These are phyloP conservation scores for Silybum marianum DNA, from an alignment of 129 eudicot genomes.

Conservation along the genomic window DNA sequence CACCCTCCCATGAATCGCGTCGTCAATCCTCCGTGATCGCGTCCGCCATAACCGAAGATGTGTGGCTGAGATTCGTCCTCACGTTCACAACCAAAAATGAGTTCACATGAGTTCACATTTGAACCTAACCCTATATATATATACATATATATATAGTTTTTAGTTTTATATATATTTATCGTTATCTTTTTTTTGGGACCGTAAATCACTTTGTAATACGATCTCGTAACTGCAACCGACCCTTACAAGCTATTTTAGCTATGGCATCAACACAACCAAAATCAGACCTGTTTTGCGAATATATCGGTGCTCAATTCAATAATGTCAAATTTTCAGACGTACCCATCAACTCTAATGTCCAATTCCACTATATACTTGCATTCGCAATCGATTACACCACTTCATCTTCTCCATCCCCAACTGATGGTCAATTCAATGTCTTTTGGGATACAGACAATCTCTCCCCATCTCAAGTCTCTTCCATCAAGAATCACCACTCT, in stretches of 20 bases:
- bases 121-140: too few relatives aligned
- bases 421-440: constrained; percentile 69
- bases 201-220: too few relatives aligned
- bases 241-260: constrained; percentile 34
- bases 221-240: too few relatives aligned
- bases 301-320: constrained; percentile 71
- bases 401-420: constrained; percentile 56
- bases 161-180: too few relatives aligned
- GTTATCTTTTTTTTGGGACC: too few relatives aligned
- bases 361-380: constrained; percentile 74
- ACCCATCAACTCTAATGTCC: constrained; percentile 59
- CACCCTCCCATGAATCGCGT: too few relatives aligned
- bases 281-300: constrained; percentile 64
- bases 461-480: constrained; percentile 49
- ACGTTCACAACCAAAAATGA: too few relatives aligned
- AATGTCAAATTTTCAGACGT: constrained; percentile 62
- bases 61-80: too few relatives aligned
- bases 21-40: too few relatives aligned
- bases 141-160: too few relatives aligned
- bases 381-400: constrained; percentile 78
- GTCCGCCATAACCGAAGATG: too few relatives aligned
- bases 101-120: too few relatives aligned
- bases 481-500: constrained; percentile 56
- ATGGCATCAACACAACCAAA: constrained; percentile 32
- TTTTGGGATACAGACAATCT: constrained; percentile 77